phyloP scores from a whole-genome alignment of 1,284 basidiomycete genomes.

The Pholiota adiposa region DNA sequence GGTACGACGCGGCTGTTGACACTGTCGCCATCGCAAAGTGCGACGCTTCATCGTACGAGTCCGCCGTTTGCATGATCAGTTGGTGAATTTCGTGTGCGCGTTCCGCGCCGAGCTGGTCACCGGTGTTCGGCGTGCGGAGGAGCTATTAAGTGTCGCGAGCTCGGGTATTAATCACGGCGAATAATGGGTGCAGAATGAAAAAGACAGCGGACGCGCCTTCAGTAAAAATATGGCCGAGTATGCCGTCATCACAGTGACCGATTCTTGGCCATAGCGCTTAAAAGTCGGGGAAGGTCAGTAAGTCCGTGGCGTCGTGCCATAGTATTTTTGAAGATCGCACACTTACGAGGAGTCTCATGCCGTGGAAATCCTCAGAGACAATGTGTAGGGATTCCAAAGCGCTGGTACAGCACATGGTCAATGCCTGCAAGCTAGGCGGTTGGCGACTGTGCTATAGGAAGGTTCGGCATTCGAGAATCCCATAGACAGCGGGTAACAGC shows the following conservation, averaged over 20 bases:
- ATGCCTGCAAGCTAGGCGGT: slow-evolving; percentile 65
- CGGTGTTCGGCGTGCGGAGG: slow-evolving; percentile 61
- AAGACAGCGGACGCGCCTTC: slow-evolving; percentile 48
- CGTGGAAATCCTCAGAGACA: slow-evolving; percentile 71
- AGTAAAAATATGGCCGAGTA: slow-evolving; percentile 80
- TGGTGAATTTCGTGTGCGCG: slow-evolving; percentile 64
- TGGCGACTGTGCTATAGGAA: slow-evolving; percentile 45
- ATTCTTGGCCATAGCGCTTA: slow-evolving; percentile 82
- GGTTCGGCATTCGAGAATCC: slow-evolving; percentile 4
- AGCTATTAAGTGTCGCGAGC: slow-evolving; percentile 45
- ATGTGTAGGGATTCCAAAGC: slow-evolving; percentile 72
- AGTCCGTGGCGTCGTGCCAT: slow-evolving; percentile 7
- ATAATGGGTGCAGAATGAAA: slow-evolving; percentile 12
- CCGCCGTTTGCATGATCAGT: slow-evolving; percentile 67
- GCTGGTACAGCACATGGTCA: slow-evolving; percentile 73
- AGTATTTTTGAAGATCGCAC: not conserved
- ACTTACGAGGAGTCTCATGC: slow-evolving; percentile 75
- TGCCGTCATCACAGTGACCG: slow-evolving; percentile 81
- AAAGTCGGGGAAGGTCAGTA: slow-evolving; percentile 5
- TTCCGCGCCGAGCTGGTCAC: slow-evolving; percentile 57
- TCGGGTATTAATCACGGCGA: slow-evolving; percentile 8
- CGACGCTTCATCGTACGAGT: slow-evolving; percentile 75
- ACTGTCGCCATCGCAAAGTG: slow-evolving; percentile 52
- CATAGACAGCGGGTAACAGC: slow-evolving; percentile 25
- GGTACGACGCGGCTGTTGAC: slow-evolving; percentile 65